Percentiles rank a stretch among this genome's conserved stretches.
Conservation (phyloP, 768 basidiomycete species). For the Russula griseocarnosa region DNA sequence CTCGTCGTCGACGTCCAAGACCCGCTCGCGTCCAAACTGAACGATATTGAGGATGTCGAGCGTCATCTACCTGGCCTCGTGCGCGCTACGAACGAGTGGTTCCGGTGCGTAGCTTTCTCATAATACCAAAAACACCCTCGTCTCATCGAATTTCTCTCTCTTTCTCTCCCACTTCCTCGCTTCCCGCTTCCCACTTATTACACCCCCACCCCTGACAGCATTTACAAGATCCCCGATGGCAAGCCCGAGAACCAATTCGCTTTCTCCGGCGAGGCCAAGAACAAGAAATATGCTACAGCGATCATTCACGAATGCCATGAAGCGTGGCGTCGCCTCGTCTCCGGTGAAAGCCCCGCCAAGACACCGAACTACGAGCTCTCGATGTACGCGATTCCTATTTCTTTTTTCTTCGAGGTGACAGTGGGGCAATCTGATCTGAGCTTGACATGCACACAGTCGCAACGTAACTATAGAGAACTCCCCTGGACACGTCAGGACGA, state of each 20-base stretch:
- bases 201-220: conserved; percentile 42
- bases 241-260: conserved; percentile 98
- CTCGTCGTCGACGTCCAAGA: conserved; percentile 95
- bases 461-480: conserved; percentile 78
- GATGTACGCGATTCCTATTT: conserved; percentile 54
- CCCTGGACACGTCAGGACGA: conserved; percentile 58
- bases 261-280: conserved; percentile 99
- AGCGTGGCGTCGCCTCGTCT: conserved; percentile 92
- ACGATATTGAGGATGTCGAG: conserved; percentile 99
- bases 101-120: conserved; percentile 53
- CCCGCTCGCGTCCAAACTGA: conserved; percentile 92
- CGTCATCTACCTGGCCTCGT: conserved; percentile 95
- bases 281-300: conserved; percentile 98
- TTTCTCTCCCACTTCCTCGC: no score
- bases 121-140: neutral
- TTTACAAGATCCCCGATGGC: conserved; percentile 95
- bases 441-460: conserved; percentile 45
- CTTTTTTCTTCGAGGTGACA: conserved; percentile 23
- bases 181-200: no score
- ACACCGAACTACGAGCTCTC: conserved; percentile 70
- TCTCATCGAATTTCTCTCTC: neutral
- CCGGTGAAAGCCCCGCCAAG: conserved; percentile 72
- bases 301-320: conserved; percentile 99
- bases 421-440: neutral
- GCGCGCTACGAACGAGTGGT: conserved; percentile 98